Percentiles rank a stretch among this genome's conserved stretches.
phyloP scores from a whole-genome alignment of 2,329 filamentous ascomycete genomes.

The Pestalotiopsis sp. region DNA sequence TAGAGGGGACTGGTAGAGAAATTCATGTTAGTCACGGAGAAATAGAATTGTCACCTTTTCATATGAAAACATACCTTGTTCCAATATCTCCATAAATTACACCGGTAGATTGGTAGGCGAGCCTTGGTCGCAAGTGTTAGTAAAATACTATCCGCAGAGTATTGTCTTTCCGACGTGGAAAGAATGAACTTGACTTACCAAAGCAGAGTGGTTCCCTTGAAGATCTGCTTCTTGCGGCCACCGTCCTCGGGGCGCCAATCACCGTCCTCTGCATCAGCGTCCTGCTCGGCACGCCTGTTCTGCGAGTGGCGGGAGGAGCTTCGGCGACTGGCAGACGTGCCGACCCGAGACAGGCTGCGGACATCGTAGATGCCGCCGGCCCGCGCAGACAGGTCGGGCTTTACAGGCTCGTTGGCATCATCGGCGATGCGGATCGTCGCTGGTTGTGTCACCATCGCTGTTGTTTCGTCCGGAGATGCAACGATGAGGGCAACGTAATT shows the following conservation, averaged over 20 bases:
- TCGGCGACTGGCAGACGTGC: slow-evolving; percentile 22
- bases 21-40: neutral
- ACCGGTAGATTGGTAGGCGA: slow-evolving; percentile 67
- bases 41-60: neutral
- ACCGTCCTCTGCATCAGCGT: slow-evolving; percentile 33
- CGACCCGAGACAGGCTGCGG: slow-evolving; percentile 24
- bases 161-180: neutral
- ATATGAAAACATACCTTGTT: slow-evolving; percentile 32
- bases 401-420: slow-evolving; percentile 24
- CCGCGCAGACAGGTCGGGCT: slow-evolving; percentile 21
- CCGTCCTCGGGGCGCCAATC: slow-evolving; percentile 35
- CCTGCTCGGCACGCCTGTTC: slow-evolving; percentile 23
- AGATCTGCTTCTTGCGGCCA: slow-evolving; percentile 39
- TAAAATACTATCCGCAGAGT: neutral
- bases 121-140: slow-evolving; percentile 35
- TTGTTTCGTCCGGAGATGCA: neutral
- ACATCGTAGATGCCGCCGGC: slow-evolving; percentile 33
- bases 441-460: slow-evolving; percentile 23
- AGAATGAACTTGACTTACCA: slow-evolving; percentile 30
- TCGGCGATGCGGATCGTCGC: slow-evolving; percentile 32
- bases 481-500: slow-evolving; percentile 2
- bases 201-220: slow-evolving; percentile 36
- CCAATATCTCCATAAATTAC: slow-evolving; percentile 74
- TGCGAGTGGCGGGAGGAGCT: slow-evolving; percentile 27
- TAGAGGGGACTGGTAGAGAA: slow-evolving; percentile 62